These are phyloP conservation scores for Telopea speciosissima DNA, from an alignment of 177 flowering plant species.

Conservation along the genomic window DNA sequence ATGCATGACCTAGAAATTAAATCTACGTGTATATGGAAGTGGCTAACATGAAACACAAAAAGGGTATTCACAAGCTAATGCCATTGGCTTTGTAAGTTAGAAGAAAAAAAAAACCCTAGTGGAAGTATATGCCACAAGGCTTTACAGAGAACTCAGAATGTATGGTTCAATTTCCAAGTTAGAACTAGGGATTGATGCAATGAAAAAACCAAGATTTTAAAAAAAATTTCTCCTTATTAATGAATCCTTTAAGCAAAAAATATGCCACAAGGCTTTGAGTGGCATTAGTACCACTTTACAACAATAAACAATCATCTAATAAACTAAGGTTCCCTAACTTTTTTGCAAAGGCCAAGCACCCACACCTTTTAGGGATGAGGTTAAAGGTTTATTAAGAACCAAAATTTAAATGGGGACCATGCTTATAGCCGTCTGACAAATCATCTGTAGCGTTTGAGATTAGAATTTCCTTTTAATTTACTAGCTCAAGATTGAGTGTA, in stretches of 20 bases:
- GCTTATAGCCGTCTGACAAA: not conserved
- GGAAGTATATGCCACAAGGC: constrained; percentile 6
- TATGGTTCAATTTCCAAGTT: too few species aligned
- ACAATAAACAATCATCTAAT: constrained; percentile 12
- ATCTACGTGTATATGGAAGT: not conserved
- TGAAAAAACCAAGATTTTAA: too few species aligned
- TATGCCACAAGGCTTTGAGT: constrained; percentile 3
- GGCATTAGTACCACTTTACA: constrained; percentile 14
- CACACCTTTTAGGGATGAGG: constrained; percentile 3
- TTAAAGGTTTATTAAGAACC: not conserved
- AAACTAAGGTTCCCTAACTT: not conserved
- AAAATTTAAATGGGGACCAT: not conserved
- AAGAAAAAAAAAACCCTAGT: not conserved
- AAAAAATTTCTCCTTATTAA: too few species aligned
- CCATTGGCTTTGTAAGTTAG: not conserved
- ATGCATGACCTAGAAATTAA: too few species aligned
- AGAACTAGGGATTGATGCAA: too few species aligned
- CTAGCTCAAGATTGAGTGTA: not conserved
- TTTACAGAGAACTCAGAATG: too few species aligned
- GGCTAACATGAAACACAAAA: constrained; percentile 2
- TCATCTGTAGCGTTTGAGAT: not conserved
- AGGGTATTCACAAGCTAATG: constrained; percentile 1
- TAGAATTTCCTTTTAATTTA: not conserved
- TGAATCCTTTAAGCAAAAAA: too few species aligned
- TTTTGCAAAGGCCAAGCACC: not conserved